Percentiles rank a stretch among this genome's conserved stretches.
These are phyloP conservation scores for Annulohypoxylon maeteangense DNA, from an alignment of 495 filamentous ascomycete species.

Conservation along the genomic window DNA sequence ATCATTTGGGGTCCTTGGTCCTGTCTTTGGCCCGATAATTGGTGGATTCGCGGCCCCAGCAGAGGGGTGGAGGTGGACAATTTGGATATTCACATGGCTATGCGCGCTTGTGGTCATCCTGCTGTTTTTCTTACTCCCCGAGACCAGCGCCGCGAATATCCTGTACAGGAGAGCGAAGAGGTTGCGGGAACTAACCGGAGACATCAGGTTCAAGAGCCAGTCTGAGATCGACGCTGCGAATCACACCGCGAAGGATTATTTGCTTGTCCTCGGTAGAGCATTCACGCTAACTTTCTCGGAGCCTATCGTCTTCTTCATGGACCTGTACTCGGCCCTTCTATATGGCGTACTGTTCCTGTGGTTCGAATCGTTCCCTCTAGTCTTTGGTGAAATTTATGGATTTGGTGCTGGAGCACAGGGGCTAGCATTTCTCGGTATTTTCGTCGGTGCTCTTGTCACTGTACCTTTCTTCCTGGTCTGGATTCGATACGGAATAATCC, in stretches of 20 bases:
- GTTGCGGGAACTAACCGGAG: constrained; percentile 45
- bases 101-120: constrained; percentile 32
- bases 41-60: constrained; percentile 52
- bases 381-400: constrained; percentile 74
- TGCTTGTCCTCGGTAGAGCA: constrained; percentile 45
- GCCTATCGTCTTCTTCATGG: constrained; percentile 48
- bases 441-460: constrained; percentile 35
- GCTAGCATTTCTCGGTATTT: constrained; percentile 50
- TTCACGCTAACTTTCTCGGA: constrained; percentile 50
- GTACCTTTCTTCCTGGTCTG: constrained; percentile 49
- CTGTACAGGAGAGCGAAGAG: constrained; percentile 50
- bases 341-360: constrained; percentile 84
- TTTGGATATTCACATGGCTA: constrained; percentile 44
- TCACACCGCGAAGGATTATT: constrained; percentile 40
- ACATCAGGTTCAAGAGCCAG: constrained; percentile 44
- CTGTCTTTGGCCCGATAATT: constrained; percentile 57
- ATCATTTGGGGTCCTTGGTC: constrained; percentile 50
- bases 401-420: constrained; percentile 55
- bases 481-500: constrained; percentile 18
- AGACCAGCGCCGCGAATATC: constrained; percentile 50
- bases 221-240: constrained; percentile 48
- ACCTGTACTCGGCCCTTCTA: constrained; percentile 71
- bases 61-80: constrained; percentile 48
- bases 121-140: constrained; percentile 48
- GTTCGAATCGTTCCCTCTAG: constrained; percentile 81